Evolutionary conservation across 1,284 basidiomycete species (phyloP).

Genomic region (Melanopsichium pennsylvanicum): DNA sequence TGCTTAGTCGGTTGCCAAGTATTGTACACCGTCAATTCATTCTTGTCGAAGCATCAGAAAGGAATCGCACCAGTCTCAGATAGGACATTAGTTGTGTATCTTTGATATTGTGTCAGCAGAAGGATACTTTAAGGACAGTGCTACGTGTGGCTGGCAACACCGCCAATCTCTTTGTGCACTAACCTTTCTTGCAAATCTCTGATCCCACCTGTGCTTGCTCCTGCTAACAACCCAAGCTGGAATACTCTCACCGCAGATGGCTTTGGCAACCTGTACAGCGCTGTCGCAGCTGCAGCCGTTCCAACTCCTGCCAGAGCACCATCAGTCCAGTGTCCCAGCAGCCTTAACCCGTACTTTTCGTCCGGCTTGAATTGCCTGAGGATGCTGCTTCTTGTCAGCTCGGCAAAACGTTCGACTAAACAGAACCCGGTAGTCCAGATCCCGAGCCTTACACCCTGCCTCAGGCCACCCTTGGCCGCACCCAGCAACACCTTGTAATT

Average conservation of each 20-base stretch:
- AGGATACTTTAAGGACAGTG: too few species aligned
- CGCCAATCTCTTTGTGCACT: slow-evolving; percentile 31
- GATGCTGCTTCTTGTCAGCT: slow-evolving; percentile 10
- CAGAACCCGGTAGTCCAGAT: slow-evolving; percentile 57
- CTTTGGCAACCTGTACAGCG: slow-evolving; percentile 37
- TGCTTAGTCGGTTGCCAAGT: neutral
- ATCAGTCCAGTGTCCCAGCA: slow-evolving; percentile 56
- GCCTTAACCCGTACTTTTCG: slow-evolving; percentile 3
- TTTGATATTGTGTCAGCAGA: too few species aligned
- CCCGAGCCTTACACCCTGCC: slow-evolving; percentile 45
- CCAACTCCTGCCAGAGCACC: slow-evolving; percentile 47
- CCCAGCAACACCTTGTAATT: slow-evolving; percentile 62
- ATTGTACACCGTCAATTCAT: too few species aligned
- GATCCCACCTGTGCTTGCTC: slow-evolving; percentile 36
- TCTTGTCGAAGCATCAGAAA: too few species aligned
- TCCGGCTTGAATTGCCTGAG: slow-evolving; percentile 5
- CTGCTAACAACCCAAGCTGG: slow-evolving; percentile 36
- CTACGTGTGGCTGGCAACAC: slow-evolving; percentile 38
- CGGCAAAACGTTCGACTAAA: slow-evolving; percentile 39
- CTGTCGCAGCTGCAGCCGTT: slow-evolving; percentile 33
- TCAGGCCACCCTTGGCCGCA: slow-evolving; percentile 48
- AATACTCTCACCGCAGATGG: slow-evolving; percentile 25
- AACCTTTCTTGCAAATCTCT: slow-evolving; percentile 36
- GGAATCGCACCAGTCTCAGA: too few species aligned
- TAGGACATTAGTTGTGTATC: too few species aligned